Conservation (phyloP, 345 rosid genomes). For the Lumnitzera littorea region DNA sequence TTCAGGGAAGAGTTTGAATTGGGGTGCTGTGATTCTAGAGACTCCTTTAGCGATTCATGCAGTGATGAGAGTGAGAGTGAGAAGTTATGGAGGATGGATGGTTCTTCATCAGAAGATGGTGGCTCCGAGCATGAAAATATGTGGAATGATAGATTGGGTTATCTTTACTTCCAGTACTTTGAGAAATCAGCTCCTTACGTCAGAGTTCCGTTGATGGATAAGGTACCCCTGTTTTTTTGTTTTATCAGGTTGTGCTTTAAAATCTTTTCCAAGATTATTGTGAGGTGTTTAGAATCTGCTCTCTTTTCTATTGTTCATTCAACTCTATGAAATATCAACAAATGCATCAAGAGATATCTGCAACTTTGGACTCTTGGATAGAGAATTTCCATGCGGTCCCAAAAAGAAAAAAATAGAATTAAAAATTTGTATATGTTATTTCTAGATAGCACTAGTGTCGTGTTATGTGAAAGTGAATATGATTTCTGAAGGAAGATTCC, state of each 20-base stretch:
- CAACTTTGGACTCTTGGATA: not conserved
- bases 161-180: conserved; percentile 66
- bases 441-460: too few relatives aligned
- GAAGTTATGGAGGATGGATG: conserved; percentile 70
- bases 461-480: too few relatives aligned
- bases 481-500: too few relatives aligned
- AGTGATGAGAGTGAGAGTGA: conserved; percentile 92
- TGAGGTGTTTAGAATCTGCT: too few relatives aligned
- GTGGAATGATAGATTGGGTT: conserved; percentile 70
- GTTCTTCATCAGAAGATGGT: conserved; percentile 86
- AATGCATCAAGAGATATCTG: not conserved
- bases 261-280: too few relatives aligned
- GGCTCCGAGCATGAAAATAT: conserved; percentile 61
- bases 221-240: conserved; percentile 32
- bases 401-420: too few relatives aligned
- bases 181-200: conserved; percentile 92
- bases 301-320: too few relatives aligned
- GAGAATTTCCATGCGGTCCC: not conserved
- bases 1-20: conserved; percentile 73
- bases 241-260: not conserved
- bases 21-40: conserved; percentile 74
- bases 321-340: not conserved
- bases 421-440: too few relatives aligned
- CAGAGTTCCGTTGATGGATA: conserved; percentile 97
- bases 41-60: conserved; percentile 73